These are phyloP conservation scores for Cornus suecica DNA, from an alignment of 148 eudicot genomes.

Conservation along the genomic window DNA sequence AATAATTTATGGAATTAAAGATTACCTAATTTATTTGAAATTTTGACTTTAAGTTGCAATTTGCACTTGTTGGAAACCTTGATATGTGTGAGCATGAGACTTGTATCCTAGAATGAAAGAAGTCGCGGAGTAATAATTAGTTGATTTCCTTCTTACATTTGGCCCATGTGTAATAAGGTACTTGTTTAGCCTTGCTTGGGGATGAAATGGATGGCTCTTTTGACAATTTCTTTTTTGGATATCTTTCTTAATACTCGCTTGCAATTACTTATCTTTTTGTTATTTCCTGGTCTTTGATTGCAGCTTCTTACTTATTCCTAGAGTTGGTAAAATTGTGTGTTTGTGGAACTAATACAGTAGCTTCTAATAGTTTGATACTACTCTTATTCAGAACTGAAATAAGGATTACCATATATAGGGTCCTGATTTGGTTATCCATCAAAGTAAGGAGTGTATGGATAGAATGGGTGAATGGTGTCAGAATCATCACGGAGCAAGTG, in stretches of 20 bases:
- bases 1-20: neutral
- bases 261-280: neutral
- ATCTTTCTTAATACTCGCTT: neutral
- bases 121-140: neutral
- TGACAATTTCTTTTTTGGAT: neutral
- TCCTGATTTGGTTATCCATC: slow-evolving; percentile 84
- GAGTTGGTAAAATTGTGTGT: neutral
- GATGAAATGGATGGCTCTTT: neutral
- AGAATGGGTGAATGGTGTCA: slow-evolving; percentile 90
- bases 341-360: neutral
- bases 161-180: neutral
- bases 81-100: neutral
- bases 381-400: slow-evolving; percentile 3
- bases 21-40: neutral
- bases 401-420: slow-evolving; percentile 44
- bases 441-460: slow-evolving; percentile 73
- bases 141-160: neutral
- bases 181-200: neutral
- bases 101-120: neutral
- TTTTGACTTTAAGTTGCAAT: neutral
- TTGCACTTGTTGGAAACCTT: neutral
- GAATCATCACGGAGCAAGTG: slow-evolving; percentile 82
- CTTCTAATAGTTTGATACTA: slow-evolving; percentile 10
- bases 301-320: neutral
- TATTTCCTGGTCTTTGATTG: slow-evolving; percentile 3